phyloP scores from a whole-genome alignment of 1,284 basidiomycete species.

The Phaffia rhodozyma region DNA sequence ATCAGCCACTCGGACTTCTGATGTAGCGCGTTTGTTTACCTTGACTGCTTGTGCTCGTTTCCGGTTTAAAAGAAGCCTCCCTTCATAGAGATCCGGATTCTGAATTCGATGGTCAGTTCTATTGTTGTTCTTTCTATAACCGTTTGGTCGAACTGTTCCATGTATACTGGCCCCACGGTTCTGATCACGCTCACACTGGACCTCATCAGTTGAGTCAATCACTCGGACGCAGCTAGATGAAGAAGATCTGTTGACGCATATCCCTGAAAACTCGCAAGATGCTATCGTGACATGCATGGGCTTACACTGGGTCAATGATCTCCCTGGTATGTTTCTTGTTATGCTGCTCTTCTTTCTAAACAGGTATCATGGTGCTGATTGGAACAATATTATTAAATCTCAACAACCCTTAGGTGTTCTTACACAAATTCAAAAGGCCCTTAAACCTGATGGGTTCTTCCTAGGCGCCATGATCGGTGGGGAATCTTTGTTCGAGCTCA shows the following conservation, averaged over 20 bases:
- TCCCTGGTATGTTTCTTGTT: slow-evolving; percentile 56
- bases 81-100: slow-evolving; percentile 60
- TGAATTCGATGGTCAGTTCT: slow-evolving; percentile 56
- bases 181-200: not conserved
- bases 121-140: not conserved
- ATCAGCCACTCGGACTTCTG: not conserved
- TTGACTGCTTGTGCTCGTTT: not conserved
- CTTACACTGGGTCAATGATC: slow-evolving; percentile 96
- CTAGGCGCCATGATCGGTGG: slow-evolving; percentile 90
- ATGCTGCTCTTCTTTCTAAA: not conserved
- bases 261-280: slow-evolving; percentile 69
- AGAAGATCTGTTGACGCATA: slow-evolving; percentile 51
- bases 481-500: slow-evolving; percentile 89
- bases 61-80: slow-evolving; percentile 42
- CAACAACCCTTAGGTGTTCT: slow-evolving; percentile 50
- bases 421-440: slow-evolving; percentile 72
- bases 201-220: slow-evolving; percentile 48
- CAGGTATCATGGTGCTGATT: not conserved
- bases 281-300: slow-evolving; percentile 83
- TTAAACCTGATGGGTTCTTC: slow-evolving; percentile 89
- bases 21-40: not conserved
- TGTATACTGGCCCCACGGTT: slow-evolving; percentile 24
- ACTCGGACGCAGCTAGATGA: slow-evolving; percentile 65
- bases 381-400: not conserved
- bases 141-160: slow-evolving; percentile 20